Evolutionary conservation across 306 rosid genomes (phyloP), one percentile per base, ranked within the genome.

Genomic region (Arachis hypogaea): DNA sequence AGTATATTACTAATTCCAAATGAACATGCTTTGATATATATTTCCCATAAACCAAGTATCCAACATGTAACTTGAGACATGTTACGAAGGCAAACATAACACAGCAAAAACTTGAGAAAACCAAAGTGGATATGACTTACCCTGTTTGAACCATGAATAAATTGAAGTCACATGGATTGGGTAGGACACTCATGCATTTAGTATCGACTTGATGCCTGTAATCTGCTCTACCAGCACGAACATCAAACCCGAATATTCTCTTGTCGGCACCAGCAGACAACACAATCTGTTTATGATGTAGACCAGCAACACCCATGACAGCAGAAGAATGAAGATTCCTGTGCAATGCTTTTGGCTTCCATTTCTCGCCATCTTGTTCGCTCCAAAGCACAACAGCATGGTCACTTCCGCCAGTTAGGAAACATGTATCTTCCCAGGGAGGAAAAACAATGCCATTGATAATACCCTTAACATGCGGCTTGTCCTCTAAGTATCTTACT

Each of bases 181-280:
- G 99, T 77, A 94, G 60, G 56, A 88, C 90, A 74, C 95, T 94
- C 97, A 94, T 89, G 99, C 99, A 95, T 88, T 95, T 95, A 73
- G 92, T 92, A 69, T 95, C 99, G 55, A 95, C 81, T 80, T 88
- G 96, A 88, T 90, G 96, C 84, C 65, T 92, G 85, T 82, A 92
- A 67, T 92, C 88, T 60, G 90, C 85, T 81, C 90, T 89, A 73
- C 93, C 98, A 4, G 42, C 84, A 43, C 68, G 67, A 52, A 77
- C 80, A 68, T 95, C 96, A 74, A 70, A 92, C 46, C 98, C 99
- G 82, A 85, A 50, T 68, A 95, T 85, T 78, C 95, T 87, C 84
- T 43, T 89, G 89, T 95, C 99, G 16, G 98, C 98, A 71, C 99
- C 99, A 12, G 77, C 97, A 56, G 99, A 94, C 70, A 94, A 82